These are phyloP conservation scores for Aspergillus hancockii DNA, from an alignment of 495 filamentous ascomycete species.

Conservation along the genomic window DNA sequence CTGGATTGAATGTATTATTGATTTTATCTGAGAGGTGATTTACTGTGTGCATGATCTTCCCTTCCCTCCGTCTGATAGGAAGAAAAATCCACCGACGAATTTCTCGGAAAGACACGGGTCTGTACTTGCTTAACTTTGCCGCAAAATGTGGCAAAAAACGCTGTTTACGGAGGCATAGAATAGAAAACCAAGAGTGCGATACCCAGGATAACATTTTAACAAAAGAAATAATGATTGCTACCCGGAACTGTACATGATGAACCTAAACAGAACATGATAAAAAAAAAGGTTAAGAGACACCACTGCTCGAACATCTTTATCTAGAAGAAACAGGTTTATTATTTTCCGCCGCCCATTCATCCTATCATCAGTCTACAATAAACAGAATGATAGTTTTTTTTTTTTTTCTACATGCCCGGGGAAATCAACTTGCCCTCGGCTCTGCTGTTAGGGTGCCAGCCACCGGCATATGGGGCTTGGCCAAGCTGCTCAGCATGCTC, in stretches of 20 bases:
- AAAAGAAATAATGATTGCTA: conserved; percentile 28
- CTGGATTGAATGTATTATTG: too few relatives aligned
- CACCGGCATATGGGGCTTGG: conserved; percentile 76
- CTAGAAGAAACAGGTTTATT: conserved; percentile 10
- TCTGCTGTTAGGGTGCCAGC: conserved; percentile 76
- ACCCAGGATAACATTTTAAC: not conserved
- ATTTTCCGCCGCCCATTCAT: not conserved
- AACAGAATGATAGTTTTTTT: conserved; percentile 15
- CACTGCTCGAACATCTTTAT: conserved; percentile 9
- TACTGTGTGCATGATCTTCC: not conserved
- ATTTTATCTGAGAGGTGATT: not conserved
- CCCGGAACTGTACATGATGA: conserved; percentile 31
- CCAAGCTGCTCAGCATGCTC: conserved; percentile 64
- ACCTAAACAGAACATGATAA: conserved; percentile 16
- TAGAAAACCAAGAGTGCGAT: not conserved
- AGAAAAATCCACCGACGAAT: too few relatives aligned
- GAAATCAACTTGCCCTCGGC: conserved; percentile 81
- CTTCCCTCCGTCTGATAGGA: too few relatives aligned
- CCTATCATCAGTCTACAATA: conserved; percentile 4
- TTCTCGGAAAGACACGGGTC: too few relatives aligned
- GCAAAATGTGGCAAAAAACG: not conserved
- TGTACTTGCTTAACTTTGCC: too few relatives aligned
- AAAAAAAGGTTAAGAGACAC: conserved; percentile 11
- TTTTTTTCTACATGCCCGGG: conserved; percentile 75
- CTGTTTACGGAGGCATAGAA: not conserved